A percentile compares a stretch with the other conserved stretches of the same genome.
These are phyloP conservation scores for Linum usitatissimum DNA, from an alignment of 345 rosid genomes.

Conservation along the genomic window DNA sequence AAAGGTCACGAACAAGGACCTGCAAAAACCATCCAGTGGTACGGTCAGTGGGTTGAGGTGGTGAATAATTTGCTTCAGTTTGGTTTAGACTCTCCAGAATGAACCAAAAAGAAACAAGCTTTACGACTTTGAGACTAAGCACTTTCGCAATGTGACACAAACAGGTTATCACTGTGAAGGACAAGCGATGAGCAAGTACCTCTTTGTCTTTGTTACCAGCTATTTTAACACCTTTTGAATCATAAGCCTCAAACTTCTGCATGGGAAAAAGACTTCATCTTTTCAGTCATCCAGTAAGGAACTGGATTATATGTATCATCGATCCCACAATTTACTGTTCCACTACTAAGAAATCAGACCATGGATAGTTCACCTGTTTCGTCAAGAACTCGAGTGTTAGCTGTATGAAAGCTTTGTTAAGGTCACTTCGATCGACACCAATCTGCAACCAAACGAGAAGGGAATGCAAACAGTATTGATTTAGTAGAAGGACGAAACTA, in stretches of 20 bases:
- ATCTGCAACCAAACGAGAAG: conserved; percentile 37
- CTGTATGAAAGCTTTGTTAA: conserved; percentile 63
- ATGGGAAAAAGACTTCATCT: conserved; percentile 10
- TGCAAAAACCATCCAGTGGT: conserved; percentile 17
- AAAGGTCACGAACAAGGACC: conserved; percentile 83
- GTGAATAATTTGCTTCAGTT: not conserved
- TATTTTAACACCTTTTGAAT: conserved; percentile 55
- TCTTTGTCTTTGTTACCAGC: conserved; percentile 82
- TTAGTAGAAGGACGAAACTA: not conserved
- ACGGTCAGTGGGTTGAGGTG: too few relatives aligned
- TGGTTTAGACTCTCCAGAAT: not conserved
- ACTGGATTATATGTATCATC: not conserved
- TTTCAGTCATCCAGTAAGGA: not conserved
- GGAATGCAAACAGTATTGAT: conserved; percentile 1
- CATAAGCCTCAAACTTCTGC: conserved; percentile 95
- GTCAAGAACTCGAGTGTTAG: conserved; percentile 76
- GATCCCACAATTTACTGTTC: not conserved
- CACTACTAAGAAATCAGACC: not conserved
- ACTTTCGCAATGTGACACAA: not conserved
- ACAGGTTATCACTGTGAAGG: not conserved
- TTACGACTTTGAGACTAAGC: not conserved
- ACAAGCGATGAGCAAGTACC: conserved; percentile 28
- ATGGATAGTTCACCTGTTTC: conserved; percentile 52
- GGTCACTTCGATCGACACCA: conserved; percentile 63
- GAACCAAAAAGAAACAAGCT: not conserved